Evolutionary conservation across 129 eudicot genomes (phyloP).

Genomic region (Mikania micrantha): DNA sequence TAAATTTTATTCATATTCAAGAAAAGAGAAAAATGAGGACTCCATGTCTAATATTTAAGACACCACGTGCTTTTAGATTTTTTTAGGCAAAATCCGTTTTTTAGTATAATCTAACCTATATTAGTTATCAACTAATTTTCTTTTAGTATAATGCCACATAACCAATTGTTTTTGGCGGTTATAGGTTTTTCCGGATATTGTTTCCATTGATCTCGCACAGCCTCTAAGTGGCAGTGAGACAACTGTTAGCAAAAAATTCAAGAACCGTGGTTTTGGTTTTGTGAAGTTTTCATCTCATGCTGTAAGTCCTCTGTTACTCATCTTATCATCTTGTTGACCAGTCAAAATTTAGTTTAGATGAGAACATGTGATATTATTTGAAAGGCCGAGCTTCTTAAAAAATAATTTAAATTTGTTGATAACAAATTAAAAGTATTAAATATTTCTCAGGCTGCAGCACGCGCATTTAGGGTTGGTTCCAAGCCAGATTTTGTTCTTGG

Average conservation of each 20-base stretch:
- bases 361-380: conserved; percentile 1
- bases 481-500: conserved; percentile 59
- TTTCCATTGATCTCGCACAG: conserved; percentile 61
- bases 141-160: background rate
- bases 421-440: background rate
- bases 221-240: conserved; percentile 34
- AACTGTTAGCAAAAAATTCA: conserved; percentile 43
- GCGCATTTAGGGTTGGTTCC: conserved; percentile 60
- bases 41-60: no score
- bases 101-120: no score
- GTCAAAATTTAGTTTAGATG: background rate
- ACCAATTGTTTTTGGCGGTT: conserved; percentile 7
- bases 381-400: conserved; percentile 42
- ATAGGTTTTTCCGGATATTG: conserved; percentile 82
- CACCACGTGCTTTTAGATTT: no score
- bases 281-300: conserved; percentile 87
- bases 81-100: no score
- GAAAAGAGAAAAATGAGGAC: no score
- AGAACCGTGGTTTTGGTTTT: conserved; percentile 82
- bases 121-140: background rate
- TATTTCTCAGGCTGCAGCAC: conserved; percentile 79
- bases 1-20: no score
- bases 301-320: conserved; percentile 40
- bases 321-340: conserved; percentile 2
- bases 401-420: background rate